These are phyloP conservation scores for Xylariaceae sp. DNA, from an alignment of 2,329 filamentous ascomycete genomes.

Conservation along the genomic window DNA sequence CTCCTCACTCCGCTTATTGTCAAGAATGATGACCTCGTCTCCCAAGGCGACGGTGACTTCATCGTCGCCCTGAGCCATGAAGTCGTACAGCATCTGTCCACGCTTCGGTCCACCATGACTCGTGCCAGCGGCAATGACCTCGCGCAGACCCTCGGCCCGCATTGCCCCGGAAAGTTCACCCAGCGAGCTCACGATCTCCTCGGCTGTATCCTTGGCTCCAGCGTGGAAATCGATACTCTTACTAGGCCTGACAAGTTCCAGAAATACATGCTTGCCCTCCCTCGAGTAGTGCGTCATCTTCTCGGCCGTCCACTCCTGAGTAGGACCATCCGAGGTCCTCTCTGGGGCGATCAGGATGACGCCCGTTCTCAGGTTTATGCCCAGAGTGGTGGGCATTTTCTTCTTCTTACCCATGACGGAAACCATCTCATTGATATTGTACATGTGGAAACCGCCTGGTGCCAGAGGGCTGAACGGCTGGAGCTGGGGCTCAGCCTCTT, in stretches of 20 bases:
- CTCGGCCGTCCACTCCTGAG: conserved; percentile 90
- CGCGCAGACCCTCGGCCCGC: conserved; percentile 75
- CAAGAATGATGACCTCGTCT: conserved; percentile 86
- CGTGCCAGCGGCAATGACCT: conserved; percentile 78
- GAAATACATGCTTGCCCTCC: conserved; percentile 95
- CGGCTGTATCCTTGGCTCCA: conserved; percentile 91
- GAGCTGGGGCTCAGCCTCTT: conserved; percentile 6
- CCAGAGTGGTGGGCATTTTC: conserved; percentile 96
- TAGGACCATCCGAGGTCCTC: conserved; percentile 73
- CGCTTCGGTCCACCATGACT: conserved; percentile 68
- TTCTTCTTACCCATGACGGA: conserved; percentile 96
- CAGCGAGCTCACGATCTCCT: conserved; percentile 84
- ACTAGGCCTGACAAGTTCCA: conserved; percentile 86
- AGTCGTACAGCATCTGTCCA: conserved; percentile 87
- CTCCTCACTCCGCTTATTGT: conserved; percentile 89
- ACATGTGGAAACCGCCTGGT: conserved; percentile 84
- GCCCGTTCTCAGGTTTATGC: conserved; percentile 86
- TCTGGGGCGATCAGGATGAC: conserved; percentile 89
- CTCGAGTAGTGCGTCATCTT: conserved; percentile 97
- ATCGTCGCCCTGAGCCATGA: conserved; percentile 93
- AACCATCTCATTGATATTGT: conserved; percentile 96
- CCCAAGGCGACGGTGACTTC: conserved; percentile 88
- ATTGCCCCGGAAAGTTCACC: conserved; percentile 86
- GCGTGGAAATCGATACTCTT: conserved; percentile 97
- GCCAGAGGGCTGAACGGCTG: conserved; percentile 44